Conservation (phyloP, 257 asterid species). For the Gentiana dahurica region DNA sequence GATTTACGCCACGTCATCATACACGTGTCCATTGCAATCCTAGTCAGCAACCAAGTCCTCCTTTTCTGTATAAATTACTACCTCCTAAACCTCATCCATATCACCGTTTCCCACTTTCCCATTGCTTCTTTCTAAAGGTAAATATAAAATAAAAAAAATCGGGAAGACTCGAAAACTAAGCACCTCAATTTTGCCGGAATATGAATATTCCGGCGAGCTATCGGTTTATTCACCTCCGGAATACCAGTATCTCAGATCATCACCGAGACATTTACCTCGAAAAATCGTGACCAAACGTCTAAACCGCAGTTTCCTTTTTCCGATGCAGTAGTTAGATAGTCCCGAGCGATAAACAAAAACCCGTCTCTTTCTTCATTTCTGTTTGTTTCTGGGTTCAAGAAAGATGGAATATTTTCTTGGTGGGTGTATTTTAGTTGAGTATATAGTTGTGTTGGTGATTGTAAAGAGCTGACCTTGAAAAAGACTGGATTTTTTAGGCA, state of each 20-base stretch:
- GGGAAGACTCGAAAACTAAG: no score
- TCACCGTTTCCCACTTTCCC: no score
- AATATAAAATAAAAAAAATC: no score
- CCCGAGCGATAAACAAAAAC: constrained; percentile 1
- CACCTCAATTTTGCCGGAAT: constrained; percentile 33
- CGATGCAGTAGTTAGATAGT: constrained; percentile 2
- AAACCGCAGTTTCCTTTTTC: constrained; percentile 3
- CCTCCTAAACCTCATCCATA: no score
- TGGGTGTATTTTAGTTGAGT: background rate
- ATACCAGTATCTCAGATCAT: constrained; percentile 41
- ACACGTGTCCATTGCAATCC: no score
- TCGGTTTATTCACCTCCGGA: constrained; percentile 14
- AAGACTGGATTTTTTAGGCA: background rate
- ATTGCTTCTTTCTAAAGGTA: no score
- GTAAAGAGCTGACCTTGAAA: background rate
- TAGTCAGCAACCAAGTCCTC: no score
- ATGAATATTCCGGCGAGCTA: constrained; percentile 29
- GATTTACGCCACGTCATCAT: no score
- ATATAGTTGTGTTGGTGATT: constrained; percentile 3
- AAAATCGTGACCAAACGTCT: constrained; percentile 20
- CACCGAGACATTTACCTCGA: constrained; percentile 69
- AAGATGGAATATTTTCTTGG: background rate
- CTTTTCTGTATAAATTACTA: no score
- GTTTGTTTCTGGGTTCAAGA: background rate
- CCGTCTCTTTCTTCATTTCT: background rate